Conservation (phyloP, 1,139 yeast genomes). For the Saccharomycopsis hybrid region DNA sequence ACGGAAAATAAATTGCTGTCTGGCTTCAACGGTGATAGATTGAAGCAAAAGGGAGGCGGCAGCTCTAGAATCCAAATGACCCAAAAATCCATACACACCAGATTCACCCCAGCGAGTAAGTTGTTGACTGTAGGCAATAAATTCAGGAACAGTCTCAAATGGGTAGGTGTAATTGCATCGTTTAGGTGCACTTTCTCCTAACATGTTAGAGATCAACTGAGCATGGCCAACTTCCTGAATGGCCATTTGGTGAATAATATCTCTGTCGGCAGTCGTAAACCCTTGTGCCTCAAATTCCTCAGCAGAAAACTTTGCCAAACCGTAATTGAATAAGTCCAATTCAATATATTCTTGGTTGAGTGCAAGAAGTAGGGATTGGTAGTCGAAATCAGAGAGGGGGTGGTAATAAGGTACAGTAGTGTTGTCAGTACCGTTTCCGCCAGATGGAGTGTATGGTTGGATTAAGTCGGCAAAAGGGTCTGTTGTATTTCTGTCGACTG, state of each 20-base stretch:
- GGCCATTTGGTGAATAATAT: background rate
- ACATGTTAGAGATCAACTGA: conserved; percentile 1
- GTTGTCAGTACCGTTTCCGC: background rate
- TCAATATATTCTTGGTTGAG: conserved; percentile 1
- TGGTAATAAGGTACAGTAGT: background rate
- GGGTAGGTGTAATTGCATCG: background rate
- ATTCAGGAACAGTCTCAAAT: conserved; percentile 1
- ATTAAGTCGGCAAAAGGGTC: background rate
- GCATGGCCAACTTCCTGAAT: conserved; percentile 2
- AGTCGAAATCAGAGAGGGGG: background rate
- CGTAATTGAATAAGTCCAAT: conserved; percentile 1
- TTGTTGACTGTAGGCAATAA: background rate
- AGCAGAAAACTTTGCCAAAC: background rate
- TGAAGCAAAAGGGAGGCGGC: background rate
- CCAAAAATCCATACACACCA: background rate
- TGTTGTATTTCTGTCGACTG: background rate
- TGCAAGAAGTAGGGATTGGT: background rate
- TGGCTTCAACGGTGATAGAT: background rate
- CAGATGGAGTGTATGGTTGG: conserved; percentile 1
- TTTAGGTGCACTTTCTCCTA: background rate
- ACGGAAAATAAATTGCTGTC: background rate
- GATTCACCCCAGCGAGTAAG: background rate
- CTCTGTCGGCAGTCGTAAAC: background rate
- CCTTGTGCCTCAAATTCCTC: background rate
- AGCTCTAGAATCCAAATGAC: conserved; percentile 1